phyloP scores from a whole-genome alignment of 352 stramenopile species.

The Pythium scleroteichum region DNA sequence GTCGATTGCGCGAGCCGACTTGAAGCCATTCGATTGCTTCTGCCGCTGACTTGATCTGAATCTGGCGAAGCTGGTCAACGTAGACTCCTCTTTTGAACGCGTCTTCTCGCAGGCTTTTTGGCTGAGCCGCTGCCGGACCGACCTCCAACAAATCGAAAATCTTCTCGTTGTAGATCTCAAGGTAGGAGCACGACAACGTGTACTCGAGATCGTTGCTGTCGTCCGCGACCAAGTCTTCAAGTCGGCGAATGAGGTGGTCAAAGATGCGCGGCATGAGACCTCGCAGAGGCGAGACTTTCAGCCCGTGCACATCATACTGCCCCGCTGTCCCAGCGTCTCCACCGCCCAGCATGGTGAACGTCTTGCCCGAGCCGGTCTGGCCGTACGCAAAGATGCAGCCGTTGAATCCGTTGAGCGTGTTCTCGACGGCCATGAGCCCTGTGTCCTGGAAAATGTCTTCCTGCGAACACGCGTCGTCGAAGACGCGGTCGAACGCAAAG shows the following conservation, averaged over 20 bases:
- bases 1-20: slow-evolving; percentile 84
- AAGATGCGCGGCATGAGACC: slow-evolving; percentile 86
- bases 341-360: slow-evolving; percentile 85
- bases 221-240: slow-evolving; percentile 46
- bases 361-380: slow-evolving; percentile 88
- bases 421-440: slow-evolving; percentile 75
- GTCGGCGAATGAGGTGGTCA: slow-evolving; percentile 71
- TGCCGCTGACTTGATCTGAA: slow-evolving; percentile 55
- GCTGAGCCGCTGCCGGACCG: slow-evolving; percentile 41
- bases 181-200: slow-evolving; percentile 77
- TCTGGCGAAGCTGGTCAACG: slow-evolving; percentile 75
- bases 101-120: slow-evolving; percentile 79
- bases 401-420: slow-evolving; percentile 85
- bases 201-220: slow-evolving; percentile 57
- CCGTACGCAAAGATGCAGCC: slow-evolving; percentile 90
- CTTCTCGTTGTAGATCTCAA: slow-evolving; percentile 93
- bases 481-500: slow-evolving; percentile 87
- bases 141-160: slow-evolving; percentile 85
- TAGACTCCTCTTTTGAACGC: slow-evolving; percentile 71
- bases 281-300: slow-evolving; percentile 51
- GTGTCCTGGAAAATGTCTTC: slow-evolving; percentile 81
- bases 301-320: slow-evolving; percentile 37
- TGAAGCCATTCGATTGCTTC: slow-evolving; percentile 80
- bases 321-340: slow-evolving; percentile 14
- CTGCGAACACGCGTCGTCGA: slow-evolving; percentile 64